A percentile compares a stretch with the other conserved stretches of the same genome.
Evolutionary conservation across 2,329 filamentous ascomycete genomes (phyloP).

Genomic region (Calonectria hawksworthii): DNA sequence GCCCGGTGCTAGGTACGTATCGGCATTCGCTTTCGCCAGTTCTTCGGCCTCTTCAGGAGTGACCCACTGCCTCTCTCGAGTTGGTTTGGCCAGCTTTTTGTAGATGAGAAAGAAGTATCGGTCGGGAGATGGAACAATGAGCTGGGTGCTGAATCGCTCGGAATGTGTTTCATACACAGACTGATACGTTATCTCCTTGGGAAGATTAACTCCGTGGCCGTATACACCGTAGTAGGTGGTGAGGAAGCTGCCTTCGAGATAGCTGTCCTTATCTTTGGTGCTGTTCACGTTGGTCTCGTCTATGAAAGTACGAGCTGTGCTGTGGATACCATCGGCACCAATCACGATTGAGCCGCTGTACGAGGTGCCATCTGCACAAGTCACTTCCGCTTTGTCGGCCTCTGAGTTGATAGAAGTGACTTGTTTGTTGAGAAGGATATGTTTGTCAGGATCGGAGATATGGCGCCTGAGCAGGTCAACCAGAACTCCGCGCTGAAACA

Average conservation of each 20-base stretch:
- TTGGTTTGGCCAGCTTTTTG: neutral
- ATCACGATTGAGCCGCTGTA: slow-evolving; percentile 32
- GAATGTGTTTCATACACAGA: neutral
- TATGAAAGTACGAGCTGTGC: slow-evolving; percentile 16
- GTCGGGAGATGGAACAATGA: neutral
- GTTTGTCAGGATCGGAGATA: slow-evolving; percentile 20
- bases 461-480: slow-evolving; percentile 32
- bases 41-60: neutral
- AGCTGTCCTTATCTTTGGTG: neutral
- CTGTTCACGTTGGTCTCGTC: neutral
- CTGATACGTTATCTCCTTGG: neutral
- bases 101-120: neutral
- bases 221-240: neutral
- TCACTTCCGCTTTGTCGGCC: slow-evolving; percentile 17
- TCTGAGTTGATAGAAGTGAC: slow-evolving; percentile 19
- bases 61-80: neutral
- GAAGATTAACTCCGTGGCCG: neutral
- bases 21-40: neutral
- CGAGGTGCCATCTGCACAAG: slow-evolving; percentile 31
- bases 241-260: neutral
- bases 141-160: neutral
- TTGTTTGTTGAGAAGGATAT: slow-evolving; percentile 28
- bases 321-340: slow-evolving; percentile 39
- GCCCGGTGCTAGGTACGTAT: neutral
- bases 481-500: slow-evolving; percentile 34